phyloP scores from a whole-genome alignment of 2,329 filamentous ascomycete genomes.

The Cercospora sp. region DNA sequence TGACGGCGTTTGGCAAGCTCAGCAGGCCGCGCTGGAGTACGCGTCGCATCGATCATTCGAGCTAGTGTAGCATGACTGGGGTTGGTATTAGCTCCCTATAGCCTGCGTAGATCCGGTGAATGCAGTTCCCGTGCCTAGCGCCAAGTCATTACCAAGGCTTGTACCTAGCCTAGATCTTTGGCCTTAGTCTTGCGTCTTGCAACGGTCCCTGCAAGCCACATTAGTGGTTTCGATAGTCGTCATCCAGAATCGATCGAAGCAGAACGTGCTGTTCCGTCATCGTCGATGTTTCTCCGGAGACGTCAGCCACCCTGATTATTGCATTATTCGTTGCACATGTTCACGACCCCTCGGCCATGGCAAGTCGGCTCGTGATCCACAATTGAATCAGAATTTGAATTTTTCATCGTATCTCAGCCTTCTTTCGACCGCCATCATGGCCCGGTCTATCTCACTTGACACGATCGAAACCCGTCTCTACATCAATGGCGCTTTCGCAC shows the following conservation, averaged over 20 bases:
- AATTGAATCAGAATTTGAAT: background rate
- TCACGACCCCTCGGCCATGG: background rate
- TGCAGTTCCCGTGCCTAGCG: background rate
- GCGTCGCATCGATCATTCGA: too few species aligned
- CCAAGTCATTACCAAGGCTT: background rate
- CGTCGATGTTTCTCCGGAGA: background rate
- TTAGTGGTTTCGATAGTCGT: background rate
- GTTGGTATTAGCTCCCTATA: too few species aligned
- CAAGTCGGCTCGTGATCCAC: background rate
- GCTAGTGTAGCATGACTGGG: too few species aligned
- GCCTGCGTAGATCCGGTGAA: background rate
- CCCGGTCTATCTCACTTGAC: constrained; percentile 25
- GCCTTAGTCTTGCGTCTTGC: background rate
- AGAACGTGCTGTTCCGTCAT: background rate
- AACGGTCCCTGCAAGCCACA: background rate
- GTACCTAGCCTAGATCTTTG: background rate
- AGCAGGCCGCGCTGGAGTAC: too few species aligned
- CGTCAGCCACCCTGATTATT: background rate
- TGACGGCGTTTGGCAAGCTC: too few species aligned
- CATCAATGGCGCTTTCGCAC: constrained; percentile 55
- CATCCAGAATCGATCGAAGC: background rate
- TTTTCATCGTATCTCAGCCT: background rate
- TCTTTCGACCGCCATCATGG: constrained; percentile 13
- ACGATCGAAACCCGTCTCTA: constrained; percentile 48
- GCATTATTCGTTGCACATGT: background rate